Evolutionary conservation across 1,284 basidiomycete species (phyloP), one percentile per base, ranked within the genome.

Genomic region (Chalciporus sp.): DNA sequence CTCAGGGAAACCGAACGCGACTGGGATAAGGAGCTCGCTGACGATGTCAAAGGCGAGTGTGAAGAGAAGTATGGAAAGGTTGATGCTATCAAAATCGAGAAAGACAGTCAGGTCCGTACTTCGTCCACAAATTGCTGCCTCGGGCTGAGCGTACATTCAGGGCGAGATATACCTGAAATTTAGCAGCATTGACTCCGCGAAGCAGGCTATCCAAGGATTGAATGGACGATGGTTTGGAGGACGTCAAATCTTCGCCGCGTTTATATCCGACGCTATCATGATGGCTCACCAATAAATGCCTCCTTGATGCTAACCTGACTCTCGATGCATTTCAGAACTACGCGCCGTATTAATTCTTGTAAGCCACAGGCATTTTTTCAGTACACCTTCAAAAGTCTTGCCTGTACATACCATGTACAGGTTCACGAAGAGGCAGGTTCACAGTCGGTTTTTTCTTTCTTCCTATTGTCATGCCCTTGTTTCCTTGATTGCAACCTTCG

Each of bases 121-220:
- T 47, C 42, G 46, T 27, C 35, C 40, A 19, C 12, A 35, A 20
- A 51, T 28, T 31, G 7, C 46, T 12, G 4, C 51, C 42, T 50
- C 12, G 20, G 37, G 41, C 1, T 49, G 53, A 52, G 37, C 28
- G n/a, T 41, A 40, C 45, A 49, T 45, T n/a, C 63, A 97, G 92
- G 96, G 96, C 63, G 96, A 99, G 72, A 98, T 99, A 41, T 99
- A 97, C 72, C 81, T 99, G 69, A 93, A 95, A 71, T 98, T 99
- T 67, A 85, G 84, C 59, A 73, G 81, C 31, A 77, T 94, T 56
- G 90, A 94, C 11, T 76, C 83, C 19, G 93, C 96, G 17, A 88
- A 88, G 66, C 84, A 87, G 51, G 94, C 95, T 44, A 78, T 96
- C 51, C 84, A 91, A 66, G 92, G 92, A 59, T 83, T 99, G 51